Percentiles rank a stretch among this genome's conserved stretches.
Evolutionary conservation across 2,329 filamentous ascomycete species (phyloP).

Genomic region (Ramularia endophylla): DNA sequence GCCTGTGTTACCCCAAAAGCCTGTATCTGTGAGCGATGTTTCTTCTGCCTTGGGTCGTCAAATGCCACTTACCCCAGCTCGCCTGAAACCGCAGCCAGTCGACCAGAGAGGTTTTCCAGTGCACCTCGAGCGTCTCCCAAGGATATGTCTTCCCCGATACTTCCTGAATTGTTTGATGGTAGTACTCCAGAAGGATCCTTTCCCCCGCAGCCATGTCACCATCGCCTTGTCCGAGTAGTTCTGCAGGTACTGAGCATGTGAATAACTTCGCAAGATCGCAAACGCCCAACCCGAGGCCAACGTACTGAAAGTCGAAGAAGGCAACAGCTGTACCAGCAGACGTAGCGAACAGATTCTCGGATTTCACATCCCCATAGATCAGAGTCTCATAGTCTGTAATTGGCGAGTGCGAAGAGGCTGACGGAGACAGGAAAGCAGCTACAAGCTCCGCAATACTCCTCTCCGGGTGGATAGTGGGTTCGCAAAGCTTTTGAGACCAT

Average conservation of each 20-base stretch:
- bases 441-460: slow-evolving; percentile 40
- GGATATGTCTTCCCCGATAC: slow-evolving; percentile 40
- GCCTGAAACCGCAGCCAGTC: slow-evolving; percentile 54
- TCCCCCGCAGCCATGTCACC: slow-evolving; percentile 47
- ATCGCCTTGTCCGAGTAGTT: slow-evolving; percentile 39
- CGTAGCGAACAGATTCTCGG: slow-evolving; percentile 60
- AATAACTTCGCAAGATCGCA: slow-evolving; percentile 63
- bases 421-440: slow-evolving; percentile 47
- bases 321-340: slow-evolving; percentile 46
- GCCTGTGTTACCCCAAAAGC: slow-evolving; percentile 22
- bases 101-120: slow-evolving; percentile 63
- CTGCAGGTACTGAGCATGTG: slow-evolving; percentile 57
- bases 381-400: slow-evolving; percentile 46
- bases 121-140: slow-evolving; percentile 50
- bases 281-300: slow-evolving; percentile 57
- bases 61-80: slow-evolving; percentile 19
- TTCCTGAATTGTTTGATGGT: slow-evolving; percentile 37
- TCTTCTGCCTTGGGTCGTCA: no score
- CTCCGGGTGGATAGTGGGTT: slow-evolving; percentile 33
- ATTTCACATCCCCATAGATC: slow-evolving; percentile 65
- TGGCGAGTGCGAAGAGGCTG: slow-evolving; percentile 23
- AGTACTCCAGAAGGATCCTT: slow-evolving; percentile 45
- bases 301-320: slow-evolving; percentile 66
- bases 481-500: slow-evolving; percentile 51
- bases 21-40: slow-evolving; percentile 2